These are phyloP conservation scores for Platanus orientalis DNA, from an alignment of 164 flowering plant genomes.

Conservation along the genomic window DNA sequence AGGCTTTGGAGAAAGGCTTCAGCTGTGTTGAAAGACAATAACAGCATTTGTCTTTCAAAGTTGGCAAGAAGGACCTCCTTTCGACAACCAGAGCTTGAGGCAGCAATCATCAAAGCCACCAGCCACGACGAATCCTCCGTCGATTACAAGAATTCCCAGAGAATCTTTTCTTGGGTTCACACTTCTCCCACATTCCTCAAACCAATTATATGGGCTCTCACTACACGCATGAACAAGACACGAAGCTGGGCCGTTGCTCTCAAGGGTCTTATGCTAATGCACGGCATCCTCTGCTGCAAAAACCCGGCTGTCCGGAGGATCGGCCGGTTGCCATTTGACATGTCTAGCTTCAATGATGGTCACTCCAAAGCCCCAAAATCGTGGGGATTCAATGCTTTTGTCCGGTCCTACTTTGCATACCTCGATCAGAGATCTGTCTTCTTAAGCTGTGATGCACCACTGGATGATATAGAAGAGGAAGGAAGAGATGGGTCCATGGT, in stretches of 20 bases:
- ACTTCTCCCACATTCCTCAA: constrained; percentile 42
- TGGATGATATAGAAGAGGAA: not conserved
- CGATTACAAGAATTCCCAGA: constrained; percentile 51
- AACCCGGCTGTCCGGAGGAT: constrained; percentile 35
- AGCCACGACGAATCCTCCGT: constrained; percentile 59
- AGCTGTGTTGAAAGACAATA: constrained; percentile 58
- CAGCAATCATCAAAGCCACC: constrained; percentile 71
- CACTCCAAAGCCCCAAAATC: constrained; percentile 15
- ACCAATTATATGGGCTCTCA: constrained; percentile 43
- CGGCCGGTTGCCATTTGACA: constrained; percentile 74
- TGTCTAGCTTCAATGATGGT: constrained; percentile 53
- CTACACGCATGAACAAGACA: constrained; percentile 52
- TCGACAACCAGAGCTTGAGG: constrained; percentile 55
- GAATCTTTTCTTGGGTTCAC: constrained; percentile 55
- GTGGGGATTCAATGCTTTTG: constrained; percentile 43
- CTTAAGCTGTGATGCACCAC: not conserved
- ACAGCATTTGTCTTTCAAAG: constrained; percentile 46
- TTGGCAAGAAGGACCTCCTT: constrained; percentile 24
- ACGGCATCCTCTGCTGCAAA: constrained; percentile 54
- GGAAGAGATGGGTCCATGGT: constrained; percentile 6
- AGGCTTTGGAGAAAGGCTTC: constrained; percentile 58
- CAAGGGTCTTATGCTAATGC: constrained; percentile 75
- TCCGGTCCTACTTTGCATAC: constrained; percentile 60
- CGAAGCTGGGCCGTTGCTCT: constrained; percentile 74
- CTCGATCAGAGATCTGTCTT: constrained; percentile 48